phyloP scores from a whole-genome alignment of 2,329 filamentous ascomycete genomes.

The Fusarium vanettenii region DNA sequence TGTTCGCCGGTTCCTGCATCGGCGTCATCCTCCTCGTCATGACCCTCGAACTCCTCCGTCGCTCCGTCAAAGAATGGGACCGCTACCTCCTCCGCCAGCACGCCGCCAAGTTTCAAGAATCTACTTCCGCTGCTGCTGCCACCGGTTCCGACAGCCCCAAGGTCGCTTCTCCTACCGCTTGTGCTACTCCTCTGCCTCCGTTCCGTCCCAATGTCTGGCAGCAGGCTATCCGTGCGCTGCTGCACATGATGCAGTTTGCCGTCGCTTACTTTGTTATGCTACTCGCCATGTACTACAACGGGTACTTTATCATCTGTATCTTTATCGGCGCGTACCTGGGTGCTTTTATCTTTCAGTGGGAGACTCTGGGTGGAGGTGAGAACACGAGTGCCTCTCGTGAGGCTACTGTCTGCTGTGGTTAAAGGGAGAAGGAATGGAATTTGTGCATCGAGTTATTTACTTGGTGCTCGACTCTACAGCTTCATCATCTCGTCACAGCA shows the following conservation, averaged over 20 bases:
- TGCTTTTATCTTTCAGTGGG: conserved; percentile 80
- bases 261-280: conserved; percentile 86
- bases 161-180: conserved; percentile 16
- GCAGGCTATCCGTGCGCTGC: conserved; percentile 72
- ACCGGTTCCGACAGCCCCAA: conserved; percentile 39
- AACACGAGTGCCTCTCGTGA: conserved; percentile 52
- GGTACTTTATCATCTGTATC: conserved; percentile 85
- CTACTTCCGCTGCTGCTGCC: conserved; percentile 14
- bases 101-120: conserved; percentile 47
- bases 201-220: conserved; percentile 72
- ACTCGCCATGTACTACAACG: conserved; percentile 66
- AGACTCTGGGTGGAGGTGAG: conserved; percentile 53
- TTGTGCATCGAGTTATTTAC: not conserved
- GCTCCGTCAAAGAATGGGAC: conserved; percentile 78
- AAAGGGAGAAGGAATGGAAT: not conserved
- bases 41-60: conserved; percentile 77
- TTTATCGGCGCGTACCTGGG: conserved; percentile 81
- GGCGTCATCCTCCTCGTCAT: conserved; percentile 81
- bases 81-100: conserved; percentile 69
- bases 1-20: conserved; percentile 85
- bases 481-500: not conserved
- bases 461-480: not conserved
- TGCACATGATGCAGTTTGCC: conserved; percentile 79
- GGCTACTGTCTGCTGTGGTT: conserved; percentile 57
- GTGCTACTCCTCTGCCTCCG: conserved; percentile 40